Evolutionary conservation across 768 basidiomycete genomes (phyloP).

Genomic region (Leccinum incarnatum): DNA sequence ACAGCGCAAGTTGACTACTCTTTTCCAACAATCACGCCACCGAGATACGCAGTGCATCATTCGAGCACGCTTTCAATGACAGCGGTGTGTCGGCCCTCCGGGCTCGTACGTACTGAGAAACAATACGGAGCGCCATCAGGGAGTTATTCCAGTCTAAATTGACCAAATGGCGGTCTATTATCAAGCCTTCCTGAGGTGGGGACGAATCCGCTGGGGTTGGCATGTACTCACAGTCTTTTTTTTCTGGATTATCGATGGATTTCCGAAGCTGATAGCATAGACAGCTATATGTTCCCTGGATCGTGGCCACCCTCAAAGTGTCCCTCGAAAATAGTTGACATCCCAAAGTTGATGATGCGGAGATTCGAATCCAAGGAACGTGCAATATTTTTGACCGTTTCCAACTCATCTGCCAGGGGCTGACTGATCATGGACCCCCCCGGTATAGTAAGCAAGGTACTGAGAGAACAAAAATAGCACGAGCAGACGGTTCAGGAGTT

Average conservation of each 20-base stretch:
- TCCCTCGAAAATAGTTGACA: neutral
- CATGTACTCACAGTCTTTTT: neutral
- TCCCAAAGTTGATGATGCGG: neutral
- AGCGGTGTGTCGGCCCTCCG: neutral
- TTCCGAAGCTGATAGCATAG: neutral
- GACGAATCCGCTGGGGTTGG: neutral
- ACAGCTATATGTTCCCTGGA: neutral
- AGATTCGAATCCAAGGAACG: neutral
- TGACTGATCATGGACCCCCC: neutral
- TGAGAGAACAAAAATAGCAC: neutral
- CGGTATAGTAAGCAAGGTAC: neutral
- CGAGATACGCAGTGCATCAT: neutral
- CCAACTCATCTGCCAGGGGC: neutral
- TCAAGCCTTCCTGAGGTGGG: neutral
- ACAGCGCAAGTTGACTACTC: neutral
- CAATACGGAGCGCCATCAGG: neutral
- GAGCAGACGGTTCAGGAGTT: neutral
- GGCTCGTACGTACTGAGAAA: neutral
- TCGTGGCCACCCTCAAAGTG: neutral
- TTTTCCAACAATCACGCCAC: neutral
- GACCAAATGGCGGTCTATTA: neutral
- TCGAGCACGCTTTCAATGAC: neutral
- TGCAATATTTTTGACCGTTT: neutral
- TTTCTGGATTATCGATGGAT: neutral
- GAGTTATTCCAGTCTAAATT: neutral